These are phyloP conservation scores for Lithospermum erythrorhizon DNA, from an alignment of 257 asterid species.

Conservation along the genomic window DNA sequence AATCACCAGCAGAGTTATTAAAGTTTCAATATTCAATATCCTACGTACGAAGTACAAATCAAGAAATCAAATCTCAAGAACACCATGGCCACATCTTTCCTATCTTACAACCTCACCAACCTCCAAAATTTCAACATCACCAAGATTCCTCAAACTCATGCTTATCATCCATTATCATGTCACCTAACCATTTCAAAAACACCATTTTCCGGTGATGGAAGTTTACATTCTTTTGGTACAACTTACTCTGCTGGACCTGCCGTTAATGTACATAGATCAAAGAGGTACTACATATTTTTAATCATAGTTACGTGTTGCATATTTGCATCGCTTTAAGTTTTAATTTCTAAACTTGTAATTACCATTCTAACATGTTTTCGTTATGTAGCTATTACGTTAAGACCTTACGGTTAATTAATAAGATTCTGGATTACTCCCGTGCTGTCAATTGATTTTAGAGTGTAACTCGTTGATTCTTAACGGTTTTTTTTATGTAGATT, in stretches of 20 bases:
- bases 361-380: no score
- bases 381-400: no score
- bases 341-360: no score
- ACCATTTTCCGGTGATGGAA: background rate
- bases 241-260: no score
- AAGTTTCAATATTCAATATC: no score
- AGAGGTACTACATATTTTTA: background rate
- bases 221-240: no score
- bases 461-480: no score
- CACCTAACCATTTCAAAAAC: background rate
- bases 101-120: constrained; percentile 2
- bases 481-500: background rate
- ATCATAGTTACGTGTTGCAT: background rate
- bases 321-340: background rate
- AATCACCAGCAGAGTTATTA: background rate
- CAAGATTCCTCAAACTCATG: background rate
- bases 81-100: background rate
- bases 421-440: no score
- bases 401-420: no score
- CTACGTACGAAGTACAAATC: no score
- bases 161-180: constrained; percentile 5
- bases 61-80: no score
- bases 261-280: background rate
- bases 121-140: background rate
- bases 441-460: no score